A percentile compares a stretch with the other conserved stretches of the same genome.
Conservation (phyloP, 768 basidiomycete genomes). For the Mycena chlorophos region DNA sequence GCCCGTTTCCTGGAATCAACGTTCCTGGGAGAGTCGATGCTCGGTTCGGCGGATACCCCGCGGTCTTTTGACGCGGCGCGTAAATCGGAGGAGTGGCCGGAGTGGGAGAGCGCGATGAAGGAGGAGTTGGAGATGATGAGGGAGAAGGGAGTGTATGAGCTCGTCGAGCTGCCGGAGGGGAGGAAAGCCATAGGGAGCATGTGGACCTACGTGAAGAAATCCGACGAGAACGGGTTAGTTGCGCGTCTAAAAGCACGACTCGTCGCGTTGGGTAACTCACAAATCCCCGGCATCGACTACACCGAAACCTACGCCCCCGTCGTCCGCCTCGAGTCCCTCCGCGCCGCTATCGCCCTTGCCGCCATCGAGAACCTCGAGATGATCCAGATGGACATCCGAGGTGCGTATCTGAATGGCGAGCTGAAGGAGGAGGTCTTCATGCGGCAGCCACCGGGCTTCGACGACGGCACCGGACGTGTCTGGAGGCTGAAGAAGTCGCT, state of each 20-base stretch:
- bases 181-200: slow-evolving; percentile 5
- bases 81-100: slow-evolving; percentile 1
- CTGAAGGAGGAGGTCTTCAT: neutral
- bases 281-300: slow-evolving; percentile 16
- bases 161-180: slow-evolving; percentile 5
- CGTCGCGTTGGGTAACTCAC: slow-evolving; percentile 12
- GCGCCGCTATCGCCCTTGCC: slow-evolving; percentile 1
- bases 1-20: slow-evolving; percentile 1
- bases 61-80: slow-evolving; percentile 2
- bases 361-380: neutral
- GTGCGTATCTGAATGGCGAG: neutral
- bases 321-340: slow-evolving; percentile 15
- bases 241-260: slow-evolving; percentile 12
- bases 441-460: neutral
- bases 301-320: slow-evolving; percentile 14
- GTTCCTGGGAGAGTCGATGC: neutral
- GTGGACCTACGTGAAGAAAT: slow-evolving; percentile 10
- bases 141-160: slow-evolving; percentile 13
- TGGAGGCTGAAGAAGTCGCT: neutral
- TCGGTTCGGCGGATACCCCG: neutral
- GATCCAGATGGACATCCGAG: neutral
- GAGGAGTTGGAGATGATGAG: slow-evolving; percentile 15
- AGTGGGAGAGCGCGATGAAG: slow-evolving; percentile 13
- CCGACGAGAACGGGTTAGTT: slow-evolving; percentile 7
- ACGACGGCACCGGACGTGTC: neutral